A percentile compares a stretch with the other conserved stretches of the same genome.
Conservation (phyloP, 345 rosid genomes). For the Citrus reticulata region DNA sequence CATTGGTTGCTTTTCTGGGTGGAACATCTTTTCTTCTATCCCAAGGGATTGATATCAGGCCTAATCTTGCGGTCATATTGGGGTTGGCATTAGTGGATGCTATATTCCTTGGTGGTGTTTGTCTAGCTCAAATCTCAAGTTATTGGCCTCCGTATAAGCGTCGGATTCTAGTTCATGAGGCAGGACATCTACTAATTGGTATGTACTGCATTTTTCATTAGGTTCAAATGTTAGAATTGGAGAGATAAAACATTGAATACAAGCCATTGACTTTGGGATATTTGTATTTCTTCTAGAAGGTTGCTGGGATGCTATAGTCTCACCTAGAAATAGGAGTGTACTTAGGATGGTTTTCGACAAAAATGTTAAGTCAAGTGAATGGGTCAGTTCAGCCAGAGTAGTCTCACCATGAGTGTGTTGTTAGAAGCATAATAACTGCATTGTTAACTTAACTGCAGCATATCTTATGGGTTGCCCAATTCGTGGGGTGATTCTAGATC, state of each 20-base stretch:
- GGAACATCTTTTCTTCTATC: constrained; percentile 68
- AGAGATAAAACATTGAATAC: neutral
- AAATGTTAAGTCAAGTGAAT: neutral
- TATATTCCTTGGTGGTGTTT: constrained; percentile 73
- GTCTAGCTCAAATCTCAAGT: constrained; percentile 82
- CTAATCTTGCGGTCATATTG: constrained; percentile 61
- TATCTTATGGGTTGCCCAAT: constrained; percentile 96
- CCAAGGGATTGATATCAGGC: constrained; percentile 71
- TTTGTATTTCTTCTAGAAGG: neutral
- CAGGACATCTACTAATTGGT: constrained; percentile 90
- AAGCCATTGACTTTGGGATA: neutral
- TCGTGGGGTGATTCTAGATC: constrained; percentile 92
- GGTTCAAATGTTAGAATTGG: constrained; percentile 1
- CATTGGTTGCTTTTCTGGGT: constrained; percentile 54
- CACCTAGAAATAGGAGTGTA: neutral
- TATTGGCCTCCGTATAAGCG: constrained; percentile 92
- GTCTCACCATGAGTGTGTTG: neutral
- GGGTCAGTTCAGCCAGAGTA: neutral
- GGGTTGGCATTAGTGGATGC: constrained; percentile 74
- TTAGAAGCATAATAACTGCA: constrained; percentile 3
- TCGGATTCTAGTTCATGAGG: constrained; percentile 89
- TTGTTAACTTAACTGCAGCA: constrained; percentile 43
- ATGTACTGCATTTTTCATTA: constrained; percentile 7
- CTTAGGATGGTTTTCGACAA: neutral
- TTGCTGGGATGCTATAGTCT: neutral